Evolutionary conservation across 495 filamentous ascomycete species (phyloP).

Genomic region (Trichoderma virens): DNA sequence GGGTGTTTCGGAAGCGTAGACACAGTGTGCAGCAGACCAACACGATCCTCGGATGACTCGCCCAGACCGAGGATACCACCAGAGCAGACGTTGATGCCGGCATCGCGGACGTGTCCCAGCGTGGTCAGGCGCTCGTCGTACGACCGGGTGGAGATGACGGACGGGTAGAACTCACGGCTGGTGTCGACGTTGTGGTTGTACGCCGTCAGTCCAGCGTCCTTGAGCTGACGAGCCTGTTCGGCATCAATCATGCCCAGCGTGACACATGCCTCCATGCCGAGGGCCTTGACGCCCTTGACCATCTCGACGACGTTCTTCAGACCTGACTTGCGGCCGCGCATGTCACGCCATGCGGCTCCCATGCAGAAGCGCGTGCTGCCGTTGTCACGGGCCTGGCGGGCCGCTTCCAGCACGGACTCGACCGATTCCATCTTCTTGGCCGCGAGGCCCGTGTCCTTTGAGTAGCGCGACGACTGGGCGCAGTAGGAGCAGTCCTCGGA

Average conservation of each 20-base stretch:
- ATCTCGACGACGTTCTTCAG: conserved; percentile 73
- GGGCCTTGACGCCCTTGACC: conserved; percentile 64
- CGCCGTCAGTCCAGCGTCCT: conserved; percentile 74
- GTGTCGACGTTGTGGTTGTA: conserved; percentile 92
- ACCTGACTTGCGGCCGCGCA: conserved; percentile 75
- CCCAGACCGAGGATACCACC: conserved; percentile 77
- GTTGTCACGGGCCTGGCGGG: conserved; percentile 66
- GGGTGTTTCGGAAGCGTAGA: conserved; percentile 68
- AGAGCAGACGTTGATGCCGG: conserved; percentile 78
- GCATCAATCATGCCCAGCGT: conserved; percentile 83
- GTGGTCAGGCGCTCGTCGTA: conserved; percentile 79
- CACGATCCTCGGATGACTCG: conserved; percentile 64
- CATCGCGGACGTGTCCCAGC: conserved; percentile 64
- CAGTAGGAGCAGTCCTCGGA: conserved; percentile 86
- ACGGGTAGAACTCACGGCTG: conserved; percentile 74
- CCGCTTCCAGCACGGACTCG: conserved; percentile 67
- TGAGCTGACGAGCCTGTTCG: conserved; percentile 67
- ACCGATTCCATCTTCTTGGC: conserved; percentile 70
- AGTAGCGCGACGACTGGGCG: conserved; percentile 73
- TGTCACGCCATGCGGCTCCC: conserved; percentile 87
- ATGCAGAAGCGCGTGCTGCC: conserved; percentile 85
- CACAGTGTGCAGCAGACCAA: conserved; percentile 72
- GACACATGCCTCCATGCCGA: conserved; percentile 83
- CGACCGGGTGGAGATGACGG: conserved; percentile 67
- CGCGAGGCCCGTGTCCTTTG: conserved; percentile 69